Evolutionary conservation across 2,329 filamentous ascomycete species (phyloP), one percentile per base, ranked within the genome.

Genomic region (Colletotrichum noveboracense): DNA sequence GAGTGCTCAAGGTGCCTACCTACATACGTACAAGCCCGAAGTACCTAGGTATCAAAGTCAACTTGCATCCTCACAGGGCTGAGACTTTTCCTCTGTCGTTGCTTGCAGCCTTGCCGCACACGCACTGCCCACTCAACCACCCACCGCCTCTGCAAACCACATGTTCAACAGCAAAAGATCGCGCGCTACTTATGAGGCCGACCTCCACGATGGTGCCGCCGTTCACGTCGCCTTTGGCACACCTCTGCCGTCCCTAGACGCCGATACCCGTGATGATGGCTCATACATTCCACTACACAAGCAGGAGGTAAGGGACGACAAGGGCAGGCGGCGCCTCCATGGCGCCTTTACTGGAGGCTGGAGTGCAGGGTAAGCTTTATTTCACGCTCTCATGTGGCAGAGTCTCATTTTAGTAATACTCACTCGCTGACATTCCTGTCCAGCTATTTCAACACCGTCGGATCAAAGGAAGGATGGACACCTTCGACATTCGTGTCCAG

Each of bases 391-490:
- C 18, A 30, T 34, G 14, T 21, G 16, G 30, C 56, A 30, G 16
- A 18, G 24, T 60, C 12, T 16, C 18, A n/a, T 21, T 30, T 60
- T 52, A 21, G 3, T 16, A 21, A 62, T 26, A 21, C 34, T 14
- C 12, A 6, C 9, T 16, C 52, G 36, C 81, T 74, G 76, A 81
- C 75, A 79, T 80, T 80, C 84, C 82, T 85, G 82, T 78, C 32
- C 84, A 96, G 95, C 79, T 98, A 98, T 86, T 98, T 97, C 87
- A 99, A 99, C 84, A 98, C 96, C 7, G 97, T 98, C 79, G 97
- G 97, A 69, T 98, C 96, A 72, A 98, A 98, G 85, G 96, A 99
- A 88, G 97, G 97, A 87, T 99, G 96, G 96, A 93, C 95, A 1
- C 97, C 97, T 3, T 93, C 95, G 26, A 94, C 95, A 0, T 99